These are phyloP conservation scores for Pleomassaria siparia DNA, from an alignment of 2,329 filamentous ascomycete species.

Conservation along the genomic window DNA sequence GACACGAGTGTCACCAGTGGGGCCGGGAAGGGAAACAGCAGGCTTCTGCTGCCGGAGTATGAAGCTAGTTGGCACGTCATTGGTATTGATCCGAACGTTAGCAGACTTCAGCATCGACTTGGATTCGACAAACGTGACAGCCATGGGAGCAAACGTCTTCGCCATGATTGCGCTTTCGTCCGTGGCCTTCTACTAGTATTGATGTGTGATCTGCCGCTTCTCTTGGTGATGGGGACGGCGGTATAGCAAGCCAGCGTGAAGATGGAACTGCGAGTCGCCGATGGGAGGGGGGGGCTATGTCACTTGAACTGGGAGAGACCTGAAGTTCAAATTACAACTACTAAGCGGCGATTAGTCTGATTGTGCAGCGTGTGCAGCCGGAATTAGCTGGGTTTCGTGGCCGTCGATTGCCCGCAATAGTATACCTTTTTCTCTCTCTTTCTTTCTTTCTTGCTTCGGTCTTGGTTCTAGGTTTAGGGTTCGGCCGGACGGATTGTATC, in stretches of 20 bases:
- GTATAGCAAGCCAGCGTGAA: slow-evolving; percentile 46
- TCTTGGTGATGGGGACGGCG: slow-evolving; percentile 44
- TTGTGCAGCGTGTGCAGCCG: slow-evolving; percentile 24
- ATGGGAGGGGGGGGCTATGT: slow-evolving; percentile 27
- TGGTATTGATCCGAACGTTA: slow-evolving; percentile 30
- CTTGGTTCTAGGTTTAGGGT: slow-evolving; percentile 27
- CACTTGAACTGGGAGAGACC: slow-evolving; percentile 35
- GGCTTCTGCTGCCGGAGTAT: slow-evolving; percentile 32
- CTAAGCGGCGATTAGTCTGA: slow-evolving; percentile 37
- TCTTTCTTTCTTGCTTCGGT: too few species aligned
- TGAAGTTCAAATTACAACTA: slow-evolving; percentile 39
- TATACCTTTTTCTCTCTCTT: slow-evolving; percentile 47
- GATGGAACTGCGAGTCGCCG: slow-evolving; percentile 24
- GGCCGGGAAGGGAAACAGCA: slow-evolving; percentile 21
- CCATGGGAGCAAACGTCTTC: slow-evolving; percentile 39
- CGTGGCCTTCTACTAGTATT: slow-evolving; percentile 46
- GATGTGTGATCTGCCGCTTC: slow-evolving; percentile 51
- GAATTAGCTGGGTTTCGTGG: slow-evolving; percentile 32
- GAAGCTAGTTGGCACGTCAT: slow-evolving; percentile 35
- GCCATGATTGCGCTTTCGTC: slow-evolving; percentile 51
- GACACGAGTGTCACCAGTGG: slow-evolving; percentile 59
- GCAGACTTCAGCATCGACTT: slow-evolving; percentile 44
- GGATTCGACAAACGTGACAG: slow-evolving; percentile 35
- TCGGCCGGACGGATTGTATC: slow-evolving; percentile 53
- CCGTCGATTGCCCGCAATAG: slow-evolving; percentile 37